Evolutionary conservation across 176 grass and related monocot genomes (phyloP).

Genomic region (Hsuehochloa calcarea): DNA sequence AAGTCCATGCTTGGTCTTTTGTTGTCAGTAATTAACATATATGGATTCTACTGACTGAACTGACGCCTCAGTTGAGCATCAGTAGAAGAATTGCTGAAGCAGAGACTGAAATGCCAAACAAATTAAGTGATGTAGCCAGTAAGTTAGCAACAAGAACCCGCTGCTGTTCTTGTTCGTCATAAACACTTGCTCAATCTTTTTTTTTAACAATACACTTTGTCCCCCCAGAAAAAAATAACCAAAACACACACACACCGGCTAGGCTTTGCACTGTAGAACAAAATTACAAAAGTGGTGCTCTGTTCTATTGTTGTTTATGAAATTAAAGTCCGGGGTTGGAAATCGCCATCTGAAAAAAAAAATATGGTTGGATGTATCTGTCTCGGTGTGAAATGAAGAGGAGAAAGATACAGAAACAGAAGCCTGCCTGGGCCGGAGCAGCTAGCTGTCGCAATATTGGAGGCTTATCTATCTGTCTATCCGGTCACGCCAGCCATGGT

Average conservation of each 20-base stretch:
- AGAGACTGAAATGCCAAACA: neutral
- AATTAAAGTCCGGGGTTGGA: neutral
- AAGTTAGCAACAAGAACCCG: neutral
- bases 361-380: neutral
- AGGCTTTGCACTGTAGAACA: neutral
- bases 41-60: neutral
- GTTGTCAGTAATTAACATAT: neutral
- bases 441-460: neutral
- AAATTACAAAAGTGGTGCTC: neutral
- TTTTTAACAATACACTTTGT: neutral
- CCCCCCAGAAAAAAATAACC: neutral
- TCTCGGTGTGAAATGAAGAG: neutral
- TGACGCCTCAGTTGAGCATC: neutral
- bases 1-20: neutral
- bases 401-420: neutral
- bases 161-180: neutral
- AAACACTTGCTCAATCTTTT: neutral
- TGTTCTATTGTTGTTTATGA: neutral
- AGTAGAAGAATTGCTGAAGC: neutral
- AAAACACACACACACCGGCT: neutral
- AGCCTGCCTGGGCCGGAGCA: neutral
- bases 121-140: neutral
- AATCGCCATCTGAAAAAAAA: neutral
- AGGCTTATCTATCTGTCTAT: neutral
- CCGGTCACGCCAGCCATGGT: neutral